Evolutionary conservation across 1,139 yeast genomes (phyloP), one percentile per base, ranked within the genome.

Genomic region (Yamadazyma blattariae): DNA sequence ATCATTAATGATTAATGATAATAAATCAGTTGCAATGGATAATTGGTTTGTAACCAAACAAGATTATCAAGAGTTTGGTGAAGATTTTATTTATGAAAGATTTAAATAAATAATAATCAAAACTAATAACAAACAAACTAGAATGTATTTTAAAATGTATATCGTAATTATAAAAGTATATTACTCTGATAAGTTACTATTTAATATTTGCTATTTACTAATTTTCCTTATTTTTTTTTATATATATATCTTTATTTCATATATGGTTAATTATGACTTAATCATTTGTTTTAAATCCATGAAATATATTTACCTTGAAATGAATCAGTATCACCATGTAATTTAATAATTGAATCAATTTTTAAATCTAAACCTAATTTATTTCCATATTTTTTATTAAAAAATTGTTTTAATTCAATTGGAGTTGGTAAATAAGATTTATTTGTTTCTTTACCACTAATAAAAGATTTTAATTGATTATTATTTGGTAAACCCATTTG

Each of bases 401-500:
- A 88, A 56, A 79, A 79, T 44, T 73, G 72, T 40, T 79, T 43
- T 7, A 82, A 81, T 50, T 86, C 95, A 32, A 62, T 55, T 34
- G 77, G 78, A 9, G 92, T 80, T 18, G 83, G 83, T 56, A 83
- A 77, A 57, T 74, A 79, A 25, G 80, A 68, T 50, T 86, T 71
- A 47, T 76, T 72, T 12, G 81, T 67, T 50, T 79, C 86, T 42
- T 69, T 71, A 18, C 90, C 90, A 32, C 78, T 77, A 34, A 84
- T 75, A 56, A 70, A 84, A 37, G 64, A 63, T 47, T 74, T 71
- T 39, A 79, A 69, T 40, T 78, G 82, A 34, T 53, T 46, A 58
- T 82, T 85, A 11, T 76, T 67, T 34, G 97, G 97, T 46, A 92
- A 71, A 24, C 95, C 96, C 71, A 77, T 84, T 51, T 76, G 71